phyloP scores from a whole-genome alignment of 805 yeast genomes.

The Nakazawaea wyomingensis region DNA sequence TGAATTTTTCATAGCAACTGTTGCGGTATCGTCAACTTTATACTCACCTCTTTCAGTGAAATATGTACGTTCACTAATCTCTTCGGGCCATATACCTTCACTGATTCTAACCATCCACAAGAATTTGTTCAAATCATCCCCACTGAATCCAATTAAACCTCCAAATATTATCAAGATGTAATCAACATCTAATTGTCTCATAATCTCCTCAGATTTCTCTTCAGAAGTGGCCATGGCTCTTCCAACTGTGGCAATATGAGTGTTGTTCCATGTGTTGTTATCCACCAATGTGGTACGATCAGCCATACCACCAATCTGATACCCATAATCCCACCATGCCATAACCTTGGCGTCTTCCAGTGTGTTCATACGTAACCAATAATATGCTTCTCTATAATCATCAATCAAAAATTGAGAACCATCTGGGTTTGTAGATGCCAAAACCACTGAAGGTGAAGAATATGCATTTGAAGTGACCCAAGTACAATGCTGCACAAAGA shows the following conservation, averaged over 20 bases:
- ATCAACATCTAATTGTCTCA: conserved; percentile 90
- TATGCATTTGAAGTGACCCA: conserved; percentile 96
- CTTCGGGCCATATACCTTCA: conserved; percentile 99
- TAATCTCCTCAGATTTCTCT: conserved; percentile 81
- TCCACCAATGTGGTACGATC: conserved; percentile 97
- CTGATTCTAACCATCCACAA: conserved; percentile 98
- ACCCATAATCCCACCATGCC: conserved; percentile 99
- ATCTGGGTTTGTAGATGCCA: conserved; percentile 78
- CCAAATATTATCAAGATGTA: conserved; percentile 92
- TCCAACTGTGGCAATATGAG: conserved; percentile 98
- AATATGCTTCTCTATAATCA: conserved; percentile 97
- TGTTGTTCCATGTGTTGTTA: conserved; percentile 98
- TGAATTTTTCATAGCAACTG: conserved; percentile 82
- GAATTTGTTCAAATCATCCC: conserved; percentile 95
- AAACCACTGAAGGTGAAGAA: conserved; percentile 95
- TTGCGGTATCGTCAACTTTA: conserved; percentile 75
- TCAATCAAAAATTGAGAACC: conserved; percentile 84
- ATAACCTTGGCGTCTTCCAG: conserved; percentile 92
- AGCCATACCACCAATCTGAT: conserved; percentile 99
- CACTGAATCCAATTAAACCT: conserved; percentile 87
- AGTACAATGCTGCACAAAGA: conserved; percentile 91
- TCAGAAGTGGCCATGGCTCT: conserved; percentile 93
- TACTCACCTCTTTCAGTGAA: conserved; percentile 87
- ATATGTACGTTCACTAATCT: conserved; percentile 76
- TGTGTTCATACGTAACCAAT: conserved; percentile 98